These are phyloP conservation scores for Cladorrhinum samala DNA, from an alignment of 495 filamentous ascomycete species.

Conservation along the genomic window DNA sequence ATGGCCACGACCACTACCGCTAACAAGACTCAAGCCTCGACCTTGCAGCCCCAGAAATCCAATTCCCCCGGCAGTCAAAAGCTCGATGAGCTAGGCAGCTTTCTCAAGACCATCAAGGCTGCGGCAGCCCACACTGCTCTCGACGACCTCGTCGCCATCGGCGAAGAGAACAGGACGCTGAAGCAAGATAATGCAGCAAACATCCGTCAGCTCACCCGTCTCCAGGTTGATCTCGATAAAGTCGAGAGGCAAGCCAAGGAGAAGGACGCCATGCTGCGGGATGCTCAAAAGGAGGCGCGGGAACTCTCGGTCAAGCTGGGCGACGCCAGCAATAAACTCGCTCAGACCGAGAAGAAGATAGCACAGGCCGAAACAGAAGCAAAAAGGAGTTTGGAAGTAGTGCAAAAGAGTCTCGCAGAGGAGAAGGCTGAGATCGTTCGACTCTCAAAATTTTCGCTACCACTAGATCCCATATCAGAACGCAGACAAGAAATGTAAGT, in stretches of 20 bases:
- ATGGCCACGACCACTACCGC: background rate
- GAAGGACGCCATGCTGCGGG: background rate
- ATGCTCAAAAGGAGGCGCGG: background rate
- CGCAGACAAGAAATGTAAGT: constrained; percentile 5
- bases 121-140: background rate
- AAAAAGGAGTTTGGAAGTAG: background rate
- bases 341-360: background rate
- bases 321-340: background rate
- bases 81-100: background rate
- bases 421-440: background rate
- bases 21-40: background rate
- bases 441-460: background rate
- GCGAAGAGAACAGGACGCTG: background rate
- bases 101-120: background rate
- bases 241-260: background rate
- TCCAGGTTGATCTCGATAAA: background rate
- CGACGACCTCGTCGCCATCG: background rate
- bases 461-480: background rate
- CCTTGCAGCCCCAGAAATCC: too few species aligned
- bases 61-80: background rate
- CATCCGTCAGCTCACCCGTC: background rate
- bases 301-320: background rate
- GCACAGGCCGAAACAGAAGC: background rate
- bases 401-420: background rate
- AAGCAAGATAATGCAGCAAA: background rate